Evolutionary conservation across 106 monocot species (phyloP).

Genomic region (Ottelia alismoides): DNA sequence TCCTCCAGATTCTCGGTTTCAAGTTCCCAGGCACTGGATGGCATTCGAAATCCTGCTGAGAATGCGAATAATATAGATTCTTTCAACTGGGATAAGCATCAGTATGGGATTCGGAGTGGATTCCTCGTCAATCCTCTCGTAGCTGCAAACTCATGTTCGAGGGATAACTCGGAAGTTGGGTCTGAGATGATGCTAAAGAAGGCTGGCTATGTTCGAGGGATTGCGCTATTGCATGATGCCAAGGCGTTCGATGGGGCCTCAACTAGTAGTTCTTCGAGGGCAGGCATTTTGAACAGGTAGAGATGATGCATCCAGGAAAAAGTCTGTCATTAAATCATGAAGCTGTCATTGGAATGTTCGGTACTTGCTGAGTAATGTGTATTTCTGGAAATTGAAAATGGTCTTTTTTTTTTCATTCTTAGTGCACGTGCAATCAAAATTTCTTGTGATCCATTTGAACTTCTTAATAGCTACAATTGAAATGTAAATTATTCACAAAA

Average conservation of each 20-base stretch:
- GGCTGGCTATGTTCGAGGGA: conserved; percentile 1
- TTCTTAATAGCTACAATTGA: too few species aligned
- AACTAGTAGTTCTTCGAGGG: too few species aligned
- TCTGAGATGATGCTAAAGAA: conserved; percentile 13
- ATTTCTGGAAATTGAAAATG: too few species aligned
- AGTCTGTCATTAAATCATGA: too few species aligned
- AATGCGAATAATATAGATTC: conserved; percentile 11
- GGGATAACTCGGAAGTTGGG: conserved; percentile 8
- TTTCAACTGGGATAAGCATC: conserved; percentile 33
- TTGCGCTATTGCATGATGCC: conserved; percentile 4
- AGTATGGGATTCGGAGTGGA: conserved; percentile 23
- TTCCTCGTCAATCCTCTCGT: conserved; percentile 67
- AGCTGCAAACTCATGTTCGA: conserved; percentile 31
- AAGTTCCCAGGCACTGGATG: conserved; percentile 1
- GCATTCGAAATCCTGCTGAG: conserved; percentile 7
- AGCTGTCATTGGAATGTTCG: too few species aligned
- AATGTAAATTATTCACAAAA: too few species aligned
- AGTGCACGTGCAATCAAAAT: too few species aligned
- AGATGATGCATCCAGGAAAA: too few species aligned
- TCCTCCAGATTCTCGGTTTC: conserved; percentile 26
- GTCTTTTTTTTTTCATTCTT: too few species aligned
- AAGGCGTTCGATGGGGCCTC: conserved; percentile 7
- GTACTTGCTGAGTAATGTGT: too few species aligned
- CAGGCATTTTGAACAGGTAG: too few species aligned
- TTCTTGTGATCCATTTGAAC: too few species aligned